A percentile compares a stretch with the other conserved stretches of the same genome.
Evolutionary conservation across 495 filamentous ascomycete species (phyloP).

Genomic region (Aspergillus wentii): DNA sequence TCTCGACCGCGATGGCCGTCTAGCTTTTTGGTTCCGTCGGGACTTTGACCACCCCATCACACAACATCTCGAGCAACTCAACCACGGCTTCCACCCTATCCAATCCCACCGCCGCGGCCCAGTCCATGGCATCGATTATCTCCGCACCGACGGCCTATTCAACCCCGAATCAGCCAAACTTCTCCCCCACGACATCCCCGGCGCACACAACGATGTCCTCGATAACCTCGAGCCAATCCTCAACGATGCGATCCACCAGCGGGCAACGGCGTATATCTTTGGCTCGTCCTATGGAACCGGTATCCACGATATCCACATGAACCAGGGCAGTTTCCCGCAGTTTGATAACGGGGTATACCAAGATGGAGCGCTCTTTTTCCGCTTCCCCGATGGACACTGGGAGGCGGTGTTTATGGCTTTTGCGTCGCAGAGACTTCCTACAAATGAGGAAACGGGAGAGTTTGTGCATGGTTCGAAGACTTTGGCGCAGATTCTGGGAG

Average conservation of each 20-base stretch:
- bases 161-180: conserved; percentile 14
- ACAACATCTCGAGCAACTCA: conserved; percentile 12
- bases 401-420: conserved; percentile 14
- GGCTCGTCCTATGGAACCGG: conserved; percentile 29
- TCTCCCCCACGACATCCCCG: conserved; percentile 16
- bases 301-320: conserved; percentile 43
- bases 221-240: conserved; percentile 31
- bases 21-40: conserved; percentile 21
- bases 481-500: too few relatives aligned
- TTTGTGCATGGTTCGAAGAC: too few relatives aligned
- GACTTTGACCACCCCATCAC: conserved; percentile 20
- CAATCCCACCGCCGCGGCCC: conserved; percentile 7
- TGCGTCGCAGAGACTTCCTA: conserved; percentile 10
- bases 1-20: conserved; percentile 15
- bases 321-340: conserved; percentile 30
- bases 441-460: conserved; percentile 2
- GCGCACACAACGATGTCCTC: conserved; percentile 27
- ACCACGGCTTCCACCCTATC: conserved; percentile 19
- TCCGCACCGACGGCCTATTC: conserved; percentile 18
- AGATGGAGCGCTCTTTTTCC: conserved; percentile 27
- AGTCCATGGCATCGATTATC: conserved; percentile 19
- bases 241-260: conserved; percentile 22
- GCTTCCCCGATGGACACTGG: conserved; percentile 11
- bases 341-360: conserved; percentile 34
- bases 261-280: conserved; percentile 29